phyloP scores from a whole-genome alignment of 306 rosid genomes.

The Heteromeles arbutifolia region DNA sequence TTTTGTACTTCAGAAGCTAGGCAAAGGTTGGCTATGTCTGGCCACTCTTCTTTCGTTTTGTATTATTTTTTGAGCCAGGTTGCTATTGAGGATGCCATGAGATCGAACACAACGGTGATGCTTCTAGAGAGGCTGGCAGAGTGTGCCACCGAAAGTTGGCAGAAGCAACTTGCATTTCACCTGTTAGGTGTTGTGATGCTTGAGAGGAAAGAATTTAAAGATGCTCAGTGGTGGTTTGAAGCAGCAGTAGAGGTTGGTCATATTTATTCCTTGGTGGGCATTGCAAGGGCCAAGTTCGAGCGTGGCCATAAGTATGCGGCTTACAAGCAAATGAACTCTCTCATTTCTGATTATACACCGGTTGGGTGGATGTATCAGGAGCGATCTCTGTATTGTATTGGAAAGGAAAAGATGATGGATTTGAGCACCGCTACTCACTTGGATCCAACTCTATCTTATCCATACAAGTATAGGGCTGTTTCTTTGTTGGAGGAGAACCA shows the following conservation, averaged over 20 bases:
- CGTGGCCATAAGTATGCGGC: conserved; percentile 77
- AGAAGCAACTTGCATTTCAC: conserved; percentile 74
- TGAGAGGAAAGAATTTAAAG: conserved; percentile 75
- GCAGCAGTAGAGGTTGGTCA: conserved; percentile 69
- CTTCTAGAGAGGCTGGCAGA: conserved; percentile 74
- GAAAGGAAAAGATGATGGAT: conserved; percentile 74
- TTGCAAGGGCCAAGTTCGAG: conserved; percentile 75
- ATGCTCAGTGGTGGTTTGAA: conserved; percentile 67
- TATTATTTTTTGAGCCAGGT: conserved; percentile 71
- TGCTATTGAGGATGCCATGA: conserved; percentile 84
- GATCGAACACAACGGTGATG: conserved; percentile 76
- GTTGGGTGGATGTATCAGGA: conserved; percentile 96
- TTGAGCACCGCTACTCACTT: conserved; percentile 63
- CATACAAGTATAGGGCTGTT: conserved; percentile 72
- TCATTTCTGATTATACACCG: conserved; percentile 54
- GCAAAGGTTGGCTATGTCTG: conserved; percentile 46
- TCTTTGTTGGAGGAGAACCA: conserved; percentile 50
- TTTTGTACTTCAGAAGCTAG: conserved; percentile 70
- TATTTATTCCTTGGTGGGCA: conserved; percentile 63
- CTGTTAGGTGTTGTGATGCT: conserved; percentile 75
- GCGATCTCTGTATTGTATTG: conserved; percentile 66
- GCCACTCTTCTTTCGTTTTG: conserved; percentile 64
- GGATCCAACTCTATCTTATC: conserved; percentile 75
- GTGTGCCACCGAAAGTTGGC: conserved; percentile 62
- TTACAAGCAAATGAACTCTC: conserved; percentile 64